Evolutionary conservation across 2,329 filamentous ascomycete genomes (phyloP).

Genomic region (Rosellinia necatrix): DNA sequence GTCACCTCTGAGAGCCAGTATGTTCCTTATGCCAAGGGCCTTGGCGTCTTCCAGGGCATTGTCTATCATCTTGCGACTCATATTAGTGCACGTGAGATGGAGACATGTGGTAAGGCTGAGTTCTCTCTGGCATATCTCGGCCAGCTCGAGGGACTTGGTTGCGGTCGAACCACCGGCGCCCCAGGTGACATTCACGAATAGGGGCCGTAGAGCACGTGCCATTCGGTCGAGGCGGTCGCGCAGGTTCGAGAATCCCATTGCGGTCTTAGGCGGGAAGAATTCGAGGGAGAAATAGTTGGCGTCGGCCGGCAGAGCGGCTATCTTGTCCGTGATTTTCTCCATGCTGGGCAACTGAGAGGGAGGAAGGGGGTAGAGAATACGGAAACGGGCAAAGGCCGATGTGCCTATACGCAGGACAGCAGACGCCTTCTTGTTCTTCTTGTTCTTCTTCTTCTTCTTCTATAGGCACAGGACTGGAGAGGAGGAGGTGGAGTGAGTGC

Average conservation of each 20-base stretch:
- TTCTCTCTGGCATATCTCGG: slow-evolving; percentile 92
- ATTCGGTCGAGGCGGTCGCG: slow-evolving; percentile 93
- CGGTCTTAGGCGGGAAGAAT: slow-evolving; percentile 98
- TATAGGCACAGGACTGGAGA: neutral
- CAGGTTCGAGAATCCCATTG: slow-evolving; percentile 93
- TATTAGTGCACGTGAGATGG: slow-evolving; percentile 97
- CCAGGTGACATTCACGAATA: slow-evolving; percentile 98
- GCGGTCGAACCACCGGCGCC: slow-evolving; percentile 93
- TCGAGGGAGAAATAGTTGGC: slow-evolving; percentile 93
- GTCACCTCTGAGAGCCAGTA: slow-evolving; percentile 88
- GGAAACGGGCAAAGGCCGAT: neutral
- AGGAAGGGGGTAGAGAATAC: no score
- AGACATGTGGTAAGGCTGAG: slow-evolving; percentile 91
- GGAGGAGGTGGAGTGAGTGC: neutral
- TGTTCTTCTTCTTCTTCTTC: no score
- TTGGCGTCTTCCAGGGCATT: slow-evolving; percentile 90
- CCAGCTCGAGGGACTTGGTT: slow-evolving; percentile 87
- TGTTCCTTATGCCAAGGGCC: slow-evolving; percentile 87
- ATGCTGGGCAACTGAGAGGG: slow-evolving; percentile 47
- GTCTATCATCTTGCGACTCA: slow-evolving; percentile 85
- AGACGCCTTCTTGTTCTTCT: no score
- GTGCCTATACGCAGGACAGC: neutral
- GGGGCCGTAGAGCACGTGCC: slow-evolving; percentile 84
- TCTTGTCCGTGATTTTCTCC: slow-evolving; percentile 95
- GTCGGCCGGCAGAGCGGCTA: slow-evolving; percentile 82